phyloP scores from a whole-genome alignment of 306 rosid genomes.

The Quercus dentata region DNA sequence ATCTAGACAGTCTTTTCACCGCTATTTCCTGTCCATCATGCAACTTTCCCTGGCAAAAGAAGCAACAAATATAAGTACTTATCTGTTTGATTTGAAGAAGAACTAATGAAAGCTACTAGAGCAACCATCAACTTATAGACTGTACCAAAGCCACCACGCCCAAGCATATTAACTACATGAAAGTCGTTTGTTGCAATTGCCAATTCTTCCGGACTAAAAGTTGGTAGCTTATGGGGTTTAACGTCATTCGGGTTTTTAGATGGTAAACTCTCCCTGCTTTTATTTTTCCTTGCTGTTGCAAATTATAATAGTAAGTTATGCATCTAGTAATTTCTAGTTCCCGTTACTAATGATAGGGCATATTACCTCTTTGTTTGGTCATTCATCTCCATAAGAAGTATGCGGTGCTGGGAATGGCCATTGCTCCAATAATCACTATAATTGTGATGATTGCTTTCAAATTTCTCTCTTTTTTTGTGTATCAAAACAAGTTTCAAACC shows the following conservation, averaged over 20 bases:
- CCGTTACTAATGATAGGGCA: too few species aligned
- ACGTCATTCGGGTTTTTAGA: neutral
- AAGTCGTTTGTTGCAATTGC: slow-evolving; percentile 14
- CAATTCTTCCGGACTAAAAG: neutral
- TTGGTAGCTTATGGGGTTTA: neutral
- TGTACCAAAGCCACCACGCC: slow-evolving; percentile 9
- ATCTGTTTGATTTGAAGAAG: too few species aligned
- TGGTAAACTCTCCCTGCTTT: neutral
- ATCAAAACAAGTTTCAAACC: neutral
- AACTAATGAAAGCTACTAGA: neutral
- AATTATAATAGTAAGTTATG: neutral
- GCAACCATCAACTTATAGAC: neutral
- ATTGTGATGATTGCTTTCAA: neutral
- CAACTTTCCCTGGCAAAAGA: slow-evolving; percentile 25
- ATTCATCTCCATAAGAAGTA: slow-evolving; percentile 6
- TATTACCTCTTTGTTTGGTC: neutral
- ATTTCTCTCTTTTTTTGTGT: neutral
- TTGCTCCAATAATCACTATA: neutral
- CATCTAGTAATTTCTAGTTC: neutral
- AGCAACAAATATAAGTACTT: neutral
- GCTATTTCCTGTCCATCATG: slow-evolving; percentile 41
- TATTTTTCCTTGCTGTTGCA: neutral
- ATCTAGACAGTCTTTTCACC: slow-evolving; percentile 38
- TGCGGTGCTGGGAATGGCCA: neutral
- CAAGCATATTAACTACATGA: neutral